Evolutionary conservation across 1,284 basidiomycete species (phyloP), one percentile per base, ranked within the genome.

Genomic region (Ustilago loliicola): DNA sequence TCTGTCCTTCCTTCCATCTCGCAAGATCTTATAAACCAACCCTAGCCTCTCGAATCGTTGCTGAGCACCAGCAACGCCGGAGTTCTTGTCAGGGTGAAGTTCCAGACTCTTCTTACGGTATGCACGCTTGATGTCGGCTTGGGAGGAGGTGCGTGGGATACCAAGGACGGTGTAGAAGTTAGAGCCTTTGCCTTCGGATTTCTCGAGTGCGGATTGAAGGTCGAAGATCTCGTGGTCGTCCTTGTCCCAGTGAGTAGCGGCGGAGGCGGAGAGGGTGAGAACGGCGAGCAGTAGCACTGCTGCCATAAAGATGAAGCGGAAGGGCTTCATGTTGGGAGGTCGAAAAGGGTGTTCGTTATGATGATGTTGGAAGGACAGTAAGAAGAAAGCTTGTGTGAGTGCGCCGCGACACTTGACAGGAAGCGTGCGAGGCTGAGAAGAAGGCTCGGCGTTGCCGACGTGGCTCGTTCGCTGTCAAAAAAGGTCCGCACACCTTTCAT

Each of bases 221-320:
- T 85, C 80, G 62, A 86, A 86, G 68, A 86, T 86, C 76, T 83
- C 82, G 38, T 81, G 66, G 38, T 84, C 82, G 48, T 80, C 77
- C 50, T 84, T 83, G 69, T 76, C 72, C 82, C 82, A 84, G 45
- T 74, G 38, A 10, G 61, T 61, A 23, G 71, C 68, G 17, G 62
- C 72, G 23, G 54, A 61, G 15, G 61, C 32, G 38, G 59, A 34
- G 29, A 67, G 27, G 45, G 64, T 60, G 36, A 65, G n/a, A n/a
- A 63, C 15, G 19, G 59, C 50, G 23, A 79, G 60, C 21, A 66
- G 34, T n/a, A 75, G 56, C 3, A 63, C 53, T 19, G 40, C 15
- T 1, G 63, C 40, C 17, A 72, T 17, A 19, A 72, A 50, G 13
- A 78, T 23, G 50, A 73, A 45, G 30, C 67, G 72, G 15, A 47